These are phyloP conservation scores for Ajuga chamaepitys DNA, from an alignment of 257 asterid species.

Conservation along the genomic window DNA sequence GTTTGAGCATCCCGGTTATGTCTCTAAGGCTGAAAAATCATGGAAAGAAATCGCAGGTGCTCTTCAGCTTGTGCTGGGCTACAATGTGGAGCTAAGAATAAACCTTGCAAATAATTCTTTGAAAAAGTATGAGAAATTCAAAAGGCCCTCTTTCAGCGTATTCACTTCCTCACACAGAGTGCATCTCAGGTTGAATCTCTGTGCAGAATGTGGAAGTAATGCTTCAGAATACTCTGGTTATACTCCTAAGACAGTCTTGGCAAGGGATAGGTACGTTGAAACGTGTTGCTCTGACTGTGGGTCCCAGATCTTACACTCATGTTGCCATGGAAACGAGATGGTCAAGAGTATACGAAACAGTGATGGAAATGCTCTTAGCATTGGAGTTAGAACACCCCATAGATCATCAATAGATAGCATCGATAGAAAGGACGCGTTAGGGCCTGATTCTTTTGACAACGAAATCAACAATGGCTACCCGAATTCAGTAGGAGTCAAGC, in stretches of 20 bases:
- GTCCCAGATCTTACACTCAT: conserved; percentile 36
- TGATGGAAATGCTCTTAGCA: conserved; percentile 27
- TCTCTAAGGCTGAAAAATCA: conserved; percentile 69
- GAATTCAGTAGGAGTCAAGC: not conserved
- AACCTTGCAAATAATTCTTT: not conserved
- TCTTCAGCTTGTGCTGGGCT: conserved; percentile 61
- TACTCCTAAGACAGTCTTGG: conserved; percentile 28
- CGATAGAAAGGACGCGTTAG: not conserved
- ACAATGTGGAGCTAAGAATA: conserved; percentile 67
- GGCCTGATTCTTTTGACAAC: not conserved
- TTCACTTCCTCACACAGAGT: conserved; percentile 62
- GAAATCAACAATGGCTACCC: not conserved
- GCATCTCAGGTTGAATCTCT: conserved; percentile 32
- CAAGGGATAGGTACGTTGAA: conserved; percentile 41
- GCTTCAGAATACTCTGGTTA: conserved; percentile 35
- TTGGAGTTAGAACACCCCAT: conserved; percentile 8
- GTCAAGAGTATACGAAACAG: conserved; percentile 10
- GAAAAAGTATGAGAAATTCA: not conserved
- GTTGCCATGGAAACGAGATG: conserved; percentile 43
- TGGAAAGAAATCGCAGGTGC: conserved; percentile 84
- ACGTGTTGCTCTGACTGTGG: conserved; percentile 52
- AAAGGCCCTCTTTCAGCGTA: conserved; percentile 19
- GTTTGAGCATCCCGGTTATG: conserved; percentile 53
- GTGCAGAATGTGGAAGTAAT: conserved; percentile 38
- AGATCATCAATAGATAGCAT: not conserved